Percentiles rank a stretch among this genome's conserved stretches.
These are phyloP conservation scores for Claviceps fusiformis DNA, from an alignment of 2,329 filamentous ascomycete species.

Conservation along the genomic window DNA sequence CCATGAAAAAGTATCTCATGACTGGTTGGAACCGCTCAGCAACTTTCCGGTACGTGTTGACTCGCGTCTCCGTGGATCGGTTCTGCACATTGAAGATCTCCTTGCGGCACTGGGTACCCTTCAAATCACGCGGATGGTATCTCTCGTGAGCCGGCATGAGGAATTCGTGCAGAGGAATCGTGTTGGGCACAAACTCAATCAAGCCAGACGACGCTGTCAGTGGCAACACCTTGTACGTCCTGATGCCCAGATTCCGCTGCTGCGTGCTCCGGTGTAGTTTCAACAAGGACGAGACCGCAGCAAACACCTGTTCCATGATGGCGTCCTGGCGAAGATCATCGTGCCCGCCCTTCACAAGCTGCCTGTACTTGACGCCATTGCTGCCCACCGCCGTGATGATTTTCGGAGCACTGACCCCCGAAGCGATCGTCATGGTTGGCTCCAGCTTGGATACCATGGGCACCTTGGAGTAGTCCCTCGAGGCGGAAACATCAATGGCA, in stretches of 20 bases:
- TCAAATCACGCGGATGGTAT: slow-evolving; percentile 77
- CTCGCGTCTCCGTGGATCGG: slow-evolving; percentile 54
- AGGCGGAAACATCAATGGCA: slow-evolving; percentile 60
- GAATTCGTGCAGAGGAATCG: slow-evolving; percentile 82
- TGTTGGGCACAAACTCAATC: slow-evolving; percentile 94
- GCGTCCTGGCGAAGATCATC: slow-evolving; percentile 95
- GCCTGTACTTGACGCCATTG: slow-evolving; percentile 70
- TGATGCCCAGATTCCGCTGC: slow-evolving; percentile 76
- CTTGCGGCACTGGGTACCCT: slow-evolving; percentile 61
- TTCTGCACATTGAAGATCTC: slow-evolving; percentile 63
- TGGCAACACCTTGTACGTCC: slow-evolving; percentile 94
- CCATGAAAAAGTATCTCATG: slow-evolving; percentile 94
- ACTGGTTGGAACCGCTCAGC: slow-evolving; percentile 79
- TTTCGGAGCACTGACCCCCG: slow-evolving; percentile 85
- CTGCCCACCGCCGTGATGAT: slow-evolving; percentile 71
- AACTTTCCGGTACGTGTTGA: slow-evolving; percentile 65
- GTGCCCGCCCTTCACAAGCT: slow-evolving; percentile 88
- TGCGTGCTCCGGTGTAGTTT: slow-evolving; percentile 76
- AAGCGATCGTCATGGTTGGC: slow-evolving; percentile 69
- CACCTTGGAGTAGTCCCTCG: slow-evolving; percentile 62
- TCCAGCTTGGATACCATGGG: slow-evolving; percentile 64
- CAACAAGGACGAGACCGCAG: slow-evolving; percentile 81
- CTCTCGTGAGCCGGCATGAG: slow-evolving; percentile 78
- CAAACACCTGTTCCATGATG: slow-evolving; percentile 99
- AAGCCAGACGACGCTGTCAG: slow-evolving; percentile 74